Conservation (phyloP, 192 early-diverging fungal genomes). For the Martensiomyces pterosporus region DNA sequence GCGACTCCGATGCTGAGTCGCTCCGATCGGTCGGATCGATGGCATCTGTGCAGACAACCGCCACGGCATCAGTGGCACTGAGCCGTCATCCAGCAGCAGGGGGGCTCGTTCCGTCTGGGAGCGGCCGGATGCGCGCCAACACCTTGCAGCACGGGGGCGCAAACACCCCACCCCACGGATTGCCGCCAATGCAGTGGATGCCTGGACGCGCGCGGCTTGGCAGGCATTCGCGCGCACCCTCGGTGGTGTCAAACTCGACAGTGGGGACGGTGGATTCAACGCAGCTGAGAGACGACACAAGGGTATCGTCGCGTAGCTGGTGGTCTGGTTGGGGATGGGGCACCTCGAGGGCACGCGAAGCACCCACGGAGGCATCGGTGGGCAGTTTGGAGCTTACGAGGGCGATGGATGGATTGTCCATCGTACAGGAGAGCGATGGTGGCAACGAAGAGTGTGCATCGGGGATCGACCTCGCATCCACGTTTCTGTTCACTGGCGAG, state of each 20-base stretch:
- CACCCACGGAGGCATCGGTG: neutral
- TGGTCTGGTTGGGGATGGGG: conserved; percentile 39
- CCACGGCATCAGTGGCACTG: conserved; percentile 17
- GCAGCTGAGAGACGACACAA: conserved; percentile 33
- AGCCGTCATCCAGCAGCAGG: conserved; percentile 1
- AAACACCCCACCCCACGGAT: no score
- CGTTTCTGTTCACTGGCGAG: conserved; percentile 42
- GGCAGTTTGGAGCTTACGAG: no score
- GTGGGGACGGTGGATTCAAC: conserved; percentile 24
- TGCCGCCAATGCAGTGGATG: no score
- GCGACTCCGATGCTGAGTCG: conserved; percentile 37
- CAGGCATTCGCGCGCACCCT: conserved; percentile 17
- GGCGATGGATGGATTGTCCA: no score
- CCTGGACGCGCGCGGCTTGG: neutral
- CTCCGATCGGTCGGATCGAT: conserved; percentile 30
- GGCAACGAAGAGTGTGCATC: conserved; percentile 5
- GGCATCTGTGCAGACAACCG: conserved; percentile 33
- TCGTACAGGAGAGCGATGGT: no score
- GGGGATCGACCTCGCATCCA: conserved; percentile 21
- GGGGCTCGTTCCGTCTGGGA: neutral
- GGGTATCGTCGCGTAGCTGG: conserved; percentile 30
- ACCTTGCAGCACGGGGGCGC: conserved; percentile 24
- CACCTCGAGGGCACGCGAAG: no score
- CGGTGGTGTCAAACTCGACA: conserved; percentile 15
- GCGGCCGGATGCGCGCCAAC: conserved; percentile 15